Base-by-base conservation (phyloP, 306 rosid species). In the Astragalus membranaceus region DNA sequence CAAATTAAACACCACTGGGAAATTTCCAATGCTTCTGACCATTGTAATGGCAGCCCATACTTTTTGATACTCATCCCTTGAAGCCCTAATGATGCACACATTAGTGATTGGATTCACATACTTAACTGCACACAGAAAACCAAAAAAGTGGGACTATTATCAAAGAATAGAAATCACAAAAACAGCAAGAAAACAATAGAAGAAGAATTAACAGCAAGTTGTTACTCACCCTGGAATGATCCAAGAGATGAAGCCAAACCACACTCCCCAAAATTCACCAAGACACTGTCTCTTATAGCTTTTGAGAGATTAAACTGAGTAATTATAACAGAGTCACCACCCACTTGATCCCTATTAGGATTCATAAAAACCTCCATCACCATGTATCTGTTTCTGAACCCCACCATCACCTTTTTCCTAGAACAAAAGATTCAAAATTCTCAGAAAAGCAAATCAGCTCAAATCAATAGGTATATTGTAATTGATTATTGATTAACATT, bases 31-130 rank as follows among this genome's bases (percentile, higher is more conserved):
- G 47, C 52, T 80, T 85, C 75, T 85, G 49, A 90, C 78, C 92
- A 90, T 75, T 47, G 97, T 90, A 57, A 87, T 85, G 8, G 98
- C 84, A 44, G 92, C 69, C 96, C 96, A 91, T 49, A 88, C 88
- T 54, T 83, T 85, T 67, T 91, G 87, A 71, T 87, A 70, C 26
- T 89, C 95, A 70, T 91, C 90, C 48, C 95, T 91, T 4, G 92
- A 81, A 65, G 77, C 78, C 77, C 92, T 80, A 76, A 91, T 77
- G 35, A 94, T 85, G 65, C 96, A 91, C 36, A 86, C 10, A 84
- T 83, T 94, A 9, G 96, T 91, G 35, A 87, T 89, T 43, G 89
- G 86, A 80, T 91, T 91, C 70, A 88, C 95, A 78, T 91, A 82
- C 83, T 83, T 91, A 5, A 94, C 92, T 88, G 64, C 64, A 84